phyloP scores from a whole-genome alignment of 345 rosid genomes.

The Streptanthus diversifolius region DNA sequence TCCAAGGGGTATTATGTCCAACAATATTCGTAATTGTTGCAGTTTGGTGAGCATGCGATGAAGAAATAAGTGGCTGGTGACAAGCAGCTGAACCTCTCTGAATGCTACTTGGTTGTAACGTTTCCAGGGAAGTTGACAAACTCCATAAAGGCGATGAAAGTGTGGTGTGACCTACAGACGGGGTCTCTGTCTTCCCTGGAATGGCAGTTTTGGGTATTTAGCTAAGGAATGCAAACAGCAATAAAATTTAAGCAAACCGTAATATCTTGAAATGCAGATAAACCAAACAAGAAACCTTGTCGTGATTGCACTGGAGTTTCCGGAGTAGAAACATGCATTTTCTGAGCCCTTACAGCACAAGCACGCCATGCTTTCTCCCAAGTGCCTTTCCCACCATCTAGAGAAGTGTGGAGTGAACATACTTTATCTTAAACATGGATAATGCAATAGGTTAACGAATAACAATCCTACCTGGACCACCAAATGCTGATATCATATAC shows the following conservation, averaged over 20 bases:
- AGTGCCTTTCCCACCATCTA: conserved; percentile 75
- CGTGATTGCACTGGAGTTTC: conserved; percentile 70
- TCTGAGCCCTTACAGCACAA: conserved; percentile 64
- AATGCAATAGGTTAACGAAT: conserved; percentile 13
- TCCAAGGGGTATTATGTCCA: conserved; percentile 67
- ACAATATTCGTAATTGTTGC: conserved; percentile 53
- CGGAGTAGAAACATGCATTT: conserved; percentile 41
- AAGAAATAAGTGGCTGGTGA: conserved; percentile 60
- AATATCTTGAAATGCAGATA: neutral
- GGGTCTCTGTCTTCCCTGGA: conserved; percentile 46
- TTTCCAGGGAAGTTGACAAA: conserved; percentile 53
- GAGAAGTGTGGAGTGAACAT: conserved; percentile 20
- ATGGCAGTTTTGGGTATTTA: conserved; percentile 40
- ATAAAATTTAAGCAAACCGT: conserved; percentile 12
- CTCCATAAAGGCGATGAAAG: conserved; percentile 88
- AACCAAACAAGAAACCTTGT: conserved; percentile 47
- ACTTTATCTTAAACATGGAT: neutral
- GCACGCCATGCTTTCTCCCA: conserved; percentile 89
- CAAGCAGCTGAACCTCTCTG: conserved; percentile 60
- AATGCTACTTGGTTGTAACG: conserved; percentile 50
- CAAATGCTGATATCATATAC: conserved; percentile 95
- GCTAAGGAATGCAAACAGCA: conserved; percentile 49
- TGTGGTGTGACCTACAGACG: conserved; percentile 54
- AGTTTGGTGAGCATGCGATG: conserved; percentile 66
- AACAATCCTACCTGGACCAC: conserved; percentile 68